These are phyloP conservation scores for Lasiodiplodia sp. DNA, from an alignment of 2,329 filamentous ascomycete genomes.

Conservation along the genomic window DNA sequence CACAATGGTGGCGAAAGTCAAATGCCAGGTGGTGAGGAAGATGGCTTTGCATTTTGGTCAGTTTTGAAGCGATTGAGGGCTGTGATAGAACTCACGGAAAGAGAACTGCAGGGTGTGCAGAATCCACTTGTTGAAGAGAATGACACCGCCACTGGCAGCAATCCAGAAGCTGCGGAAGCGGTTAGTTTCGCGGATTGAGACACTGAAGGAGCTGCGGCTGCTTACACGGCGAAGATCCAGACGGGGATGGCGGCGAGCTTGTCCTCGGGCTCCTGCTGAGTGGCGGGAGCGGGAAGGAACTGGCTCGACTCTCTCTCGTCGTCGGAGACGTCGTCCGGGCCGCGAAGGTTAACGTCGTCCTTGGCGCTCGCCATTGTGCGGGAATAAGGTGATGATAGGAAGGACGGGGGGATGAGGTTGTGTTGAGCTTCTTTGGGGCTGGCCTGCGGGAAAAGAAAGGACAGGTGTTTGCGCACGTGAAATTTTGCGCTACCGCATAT, in stretches of 20 bases:
- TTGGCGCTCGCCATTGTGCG: background rate
- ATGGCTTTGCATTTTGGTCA: conserved; percentile 61
- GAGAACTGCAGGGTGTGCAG: conserved; percentile 80
- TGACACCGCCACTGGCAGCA: conserved; percentile 87
- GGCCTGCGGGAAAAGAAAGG: background rate
- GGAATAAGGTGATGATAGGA: background rate
- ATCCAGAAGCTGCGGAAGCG: conserved; percentile 69
- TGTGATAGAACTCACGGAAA: conserved; percentile 60
- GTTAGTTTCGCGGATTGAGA: background rate
- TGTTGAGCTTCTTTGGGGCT: background rate
- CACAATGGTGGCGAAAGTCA: conserved; percentile 90
- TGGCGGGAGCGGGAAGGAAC: background rate
- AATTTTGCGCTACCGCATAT: background rate
- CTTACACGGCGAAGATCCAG: background rate
- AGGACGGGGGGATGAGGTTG: background rate
- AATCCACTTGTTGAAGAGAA: conserved; percentile 99
- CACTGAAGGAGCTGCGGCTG: background rate
- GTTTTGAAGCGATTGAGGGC: conserved; percentile 51
- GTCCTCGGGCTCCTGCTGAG: background rate
- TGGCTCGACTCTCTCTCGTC: background rate
- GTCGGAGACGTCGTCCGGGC: background rate
- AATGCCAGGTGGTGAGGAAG: conserved; percentile 88
- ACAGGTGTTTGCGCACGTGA: background rate
- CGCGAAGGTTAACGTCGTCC: conserved; percentile 9
- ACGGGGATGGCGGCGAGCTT: background rate